These are phyloP conservation scores for Cyclostephanos invisitatus DNA, from an alignment of 108 stramenopile species.

Conservation along the genomic window DNA sequence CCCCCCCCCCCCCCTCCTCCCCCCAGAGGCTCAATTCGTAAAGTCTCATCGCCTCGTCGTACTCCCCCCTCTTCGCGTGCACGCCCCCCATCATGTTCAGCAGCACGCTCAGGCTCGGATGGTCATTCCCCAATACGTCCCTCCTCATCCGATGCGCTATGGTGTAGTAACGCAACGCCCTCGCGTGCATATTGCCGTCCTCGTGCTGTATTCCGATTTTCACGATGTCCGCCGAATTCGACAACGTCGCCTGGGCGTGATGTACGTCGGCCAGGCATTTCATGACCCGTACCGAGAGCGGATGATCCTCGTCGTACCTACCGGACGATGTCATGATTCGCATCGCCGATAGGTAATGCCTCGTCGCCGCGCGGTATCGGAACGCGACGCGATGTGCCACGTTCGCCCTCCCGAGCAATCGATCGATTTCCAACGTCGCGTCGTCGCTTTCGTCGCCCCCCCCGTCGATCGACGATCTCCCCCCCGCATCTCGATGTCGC, in stretches of 20 bases:
- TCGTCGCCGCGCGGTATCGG: slow-evolving; percentile 77
- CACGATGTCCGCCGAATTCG: slow-evolving; percentile 79
- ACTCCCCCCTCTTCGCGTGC: slow-evolving; percentile 77
- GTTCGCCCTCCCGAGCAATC: slow-evolving; percentile 57
- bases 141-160: slow-evolving; percentile 85
- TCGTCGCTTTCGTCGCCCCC: background rate
- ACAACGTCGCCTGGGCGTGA: slow-evolving; percentile 62
- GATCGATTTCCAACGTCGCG: slow-evolving; percentile 9
- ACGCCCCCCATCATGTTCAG: slow-evolving; percentile 85
- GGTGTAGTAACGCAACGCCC: slow-evolving; percentile 83
- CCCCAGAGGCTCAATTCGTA: slow-evolving; percentile 74
- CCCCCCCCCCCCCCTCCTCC: slow-evolving; percentile 35
- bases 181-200: slow-evolving; percentile 54
- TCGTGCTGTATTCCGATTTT: slow-evolving; percentile 66
- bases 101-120: slow-evolving; percentile 73
- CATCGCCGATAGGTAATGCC: slow-evolving; percentile 68
- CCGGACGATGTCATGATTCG: slow-evolving; percentile 39
- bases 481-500: background rate
- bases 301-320: slow-evolving; percentile 56
- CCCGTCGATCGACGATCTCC: background rate
- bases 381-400: slow-evolving; percentile 60
- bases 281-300: slow-evolving; percentile 52
- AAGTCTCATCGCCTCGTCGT: slow-evolving; percentile 77
- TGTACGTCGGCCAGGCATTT: slow-evolving; percentile 66
- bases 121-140: slow-evolving; percentile 66